phyloP scores from a whole-genome alignment of 805 yeast species.

The Hanseniaspora clermontiae region DNA sequence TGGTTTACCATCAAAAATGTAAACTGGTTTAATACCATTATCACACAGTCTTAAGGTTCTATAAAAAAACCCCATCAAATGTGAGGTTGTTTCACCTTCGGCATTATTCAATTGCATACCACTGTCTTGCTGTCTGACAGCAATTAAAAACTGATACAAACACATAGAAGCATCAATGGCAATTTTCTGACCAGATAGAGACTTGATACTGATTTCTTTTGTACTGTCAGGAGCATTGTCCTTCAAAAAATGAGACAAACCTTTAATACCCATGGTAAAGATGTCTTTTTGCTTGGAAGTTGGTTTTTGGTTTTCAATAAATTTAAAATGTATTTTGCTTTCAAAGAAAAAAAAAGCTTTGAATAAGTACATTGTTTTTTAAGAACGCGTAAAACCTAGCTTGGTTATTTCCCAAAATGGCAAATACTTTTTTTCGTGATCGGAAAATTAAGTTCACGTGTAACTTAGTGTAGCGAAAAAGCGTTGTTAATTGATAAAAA shows the following conservation, averaged over 20 bases:
- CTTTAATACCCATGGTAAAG: slow-evolving; percentile 44
- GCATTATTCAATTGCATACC: slow-evolving; percentile 87
- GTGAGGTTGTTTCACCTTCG: slow-evolving; percentile 85
- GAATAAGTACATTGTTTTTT: too few relatives aligned
- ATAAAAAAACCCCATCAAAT: slow-evolving; percentile 91
- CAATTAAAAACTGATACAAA: slow-evolving; percentile 85
- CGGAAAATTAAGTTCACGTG: too few relatives aligned
- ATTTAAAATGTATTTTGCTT: too few relatives aligned
- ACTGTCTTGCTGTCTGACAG: slow-evolving; percentile 81
- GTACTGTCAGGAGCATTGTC: slow-evolving; percentile 85
- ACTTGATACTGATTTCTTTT: slow-evolving; percentile 65
- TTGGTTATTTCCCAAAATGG: too few relatives aligned
- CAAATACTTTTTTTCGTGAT: too few relatives aligned
- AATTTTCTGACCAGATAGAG: slow-evolving; percentile 86
- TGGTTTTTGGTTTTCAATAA: neutral
- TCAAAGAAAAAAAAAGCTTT: too few relatives aligned
- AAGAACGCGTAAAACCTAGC: too few relatives aligned
- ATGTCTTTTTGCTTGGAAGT: too few relatives aligned
- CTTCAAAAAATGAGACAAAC: slow-evolving; percentile 71
- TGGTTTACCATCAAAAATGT: slow-evolving; percentile 96
- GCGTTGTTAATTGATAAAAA: too few relatives aligned
- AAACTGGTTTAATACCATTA: slow-evolving; percentile 89
- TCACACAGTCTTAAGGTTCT: slow-evolving; percentile 82
- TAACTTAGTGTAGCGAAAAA: too few relatives aligned
- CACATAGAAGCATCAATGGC: slow-evolving; percentile 96